These are phyloP conservation scores for Royoungia palumana DNA, from an alignment of 768 basidiomycete species.

Conservation along the genomic window DNA sequence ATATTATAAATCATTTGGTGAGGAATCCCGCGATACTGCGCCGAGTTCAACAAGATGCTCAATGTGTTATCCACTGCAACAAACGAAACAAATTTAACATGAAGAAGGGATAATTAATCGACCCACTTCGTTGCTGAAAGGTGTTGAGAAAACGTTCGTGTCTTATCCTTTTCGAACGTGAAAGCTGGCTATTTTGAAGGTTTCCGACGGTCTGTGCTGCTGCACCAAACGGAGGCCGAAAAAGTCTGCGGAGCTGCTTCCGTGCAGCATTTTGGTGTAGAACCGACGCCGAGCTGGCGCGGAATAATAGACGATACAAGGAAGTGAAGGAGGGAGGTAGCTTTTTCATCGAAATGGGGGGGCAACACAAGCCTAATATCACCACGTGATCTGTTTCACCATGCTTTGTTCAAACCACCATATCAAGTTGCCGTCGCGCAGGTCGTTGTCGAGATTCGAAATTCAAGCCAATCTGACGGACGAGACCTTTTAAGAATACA, in stretches of 20 bases:
- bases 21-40: constrained; percentile 57
- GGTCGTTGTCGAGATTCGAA: too few relatives aligned
- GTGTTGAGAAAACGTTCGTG: constrained; percentile 42
- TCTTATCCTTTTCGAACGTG: constrained; percentile 26
- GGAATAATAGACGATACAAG: constrained; percentile 58
- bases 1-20: constrained; percentile 57
- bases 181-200: constrained; percentile 33
- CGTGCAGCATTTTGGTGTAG: constrained; percentile 47
- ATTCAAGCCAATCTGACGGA: constrained; percentile 2
- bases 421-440: too few relatives aligned
- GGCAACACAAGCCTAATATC: too few relatives aligned
- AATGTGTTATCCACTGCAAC: constrained; percentile 67
- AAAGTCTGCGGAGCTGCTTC: constrained; percentile 45
- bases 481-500: neutral
- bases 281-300: constrained; percentile 55
- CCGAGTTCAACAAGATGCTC: constrained; percentile 57
- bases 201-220: constrained; percentile 44
- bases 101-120: neutral
- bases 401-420: too few relatives aligned
- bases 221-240: constrained; percentile 53
- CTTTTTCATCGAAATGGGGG: constrained; percentile 1
- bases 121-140: constrained; percentile 58
- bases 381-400: constrained; percentile 12
- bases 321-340: constrained; percentile 46
- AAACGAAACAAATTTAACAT: constrained; percentile 8